A percentile compares a stretch with the other conserved stretches of the same genome.
These are phyloP conservation scores for Blastomyces gilchristii DNA, from an alignment of 2,329 filamentous ascomycete species.

Conservation along the genomic window DNA sequence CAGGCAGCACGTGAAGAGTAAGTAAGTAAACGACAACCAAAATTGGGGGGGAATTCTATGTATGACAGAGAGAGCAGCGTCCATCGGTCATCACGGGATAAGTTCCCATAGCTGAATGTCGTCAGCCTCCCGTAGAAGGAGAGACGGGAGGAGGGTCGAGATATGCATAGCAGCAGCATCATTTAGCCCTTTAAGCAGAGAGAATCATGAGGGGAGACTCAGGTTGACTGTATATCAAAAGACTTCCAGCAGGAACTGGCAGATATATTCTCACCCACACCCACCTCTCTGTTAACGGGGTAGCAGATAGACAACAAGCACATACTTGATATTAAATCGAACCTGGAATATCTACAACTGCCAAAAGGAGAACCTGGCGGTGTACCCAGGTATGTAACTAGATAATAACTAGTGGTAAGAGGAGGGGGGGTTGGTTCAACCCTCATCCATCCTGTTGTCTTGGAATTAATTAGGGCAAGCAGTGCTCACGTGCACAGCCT, in stretches of 20 bases:
- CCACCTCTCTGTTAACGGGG: too few species aligned
- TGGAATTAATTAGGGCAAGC: background rate
- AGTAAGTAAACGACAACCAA: too few species aligned
- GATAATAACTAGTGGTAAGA: too few species aligned
- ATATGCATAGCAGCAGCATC: background rate
- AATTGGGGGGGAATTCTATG: too few species aligned
- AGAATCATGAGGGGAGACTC: background rate
- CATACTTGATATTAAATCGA: too few species aligned
- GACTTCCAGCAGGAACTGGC: too few species aligned
- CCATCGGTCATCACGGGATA: background rate
- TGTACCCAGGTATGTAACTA: too few species aligned
- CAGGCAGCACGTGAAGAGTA: too few species aligned
- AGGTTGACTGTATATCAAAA: too few species aligned
- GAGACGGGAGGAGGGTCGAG: background rate
- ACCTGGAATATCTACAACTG: background rate
- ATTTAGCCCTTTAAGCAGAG: background rate
- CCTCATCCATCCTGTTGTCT: background rate
- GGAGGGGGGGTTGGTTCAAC: background rate
- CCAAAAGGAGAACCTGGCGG: background rate
- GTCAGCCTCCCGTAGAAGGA: background rate
- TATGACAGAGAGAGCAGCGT: too few species aligned
- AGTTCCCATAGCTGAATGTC: too few species aligned
- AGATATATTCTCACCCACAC: too few species aligned
- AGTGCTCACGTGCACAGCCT: background rate
- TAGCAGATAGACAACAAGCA: background rate